A percentile compares a stretch with the other conserved stretches of the same genome.
Conservation (phyloP, 306 rosid genomes). For the Gleditsia sinensis region DNA sequence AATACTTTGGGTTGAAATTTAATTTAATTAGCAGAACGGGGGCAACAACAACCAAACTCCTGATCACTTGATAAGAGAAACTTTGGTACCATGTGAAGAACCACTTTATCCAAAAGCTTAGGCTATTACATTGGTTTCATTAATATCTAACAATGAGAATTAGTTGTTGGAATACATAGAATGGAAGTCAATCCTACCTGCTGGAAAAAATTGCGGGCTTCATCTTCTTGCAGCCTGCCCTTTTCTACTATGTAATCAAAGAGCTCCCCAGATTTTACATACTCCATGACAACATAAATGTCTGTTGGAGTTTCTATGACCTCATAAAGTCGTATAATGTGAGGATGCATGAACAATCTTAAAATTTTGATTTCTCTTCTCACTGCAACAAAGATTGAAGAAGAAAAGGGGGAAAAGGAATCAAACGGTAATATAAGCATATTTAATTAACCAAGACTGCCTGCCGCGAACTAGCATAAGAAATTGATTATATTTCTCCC, state of each 20-base stretch:
- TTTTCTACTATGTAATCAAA: slow-evolving; percentile 90
- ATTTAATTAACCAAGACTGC: background rate
- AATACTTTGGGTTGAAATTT: background rate
- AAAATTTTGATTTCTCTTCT: slow-evolving; percentile 88
- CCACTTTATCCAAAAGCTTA: background rate
- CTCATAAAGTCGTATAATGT: slow-evolving; percentile 85
- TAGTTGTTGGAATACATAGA: slow-evolving; percentile 13
- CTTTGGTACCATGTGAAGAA: background rate
- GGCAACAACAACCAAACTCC: background rate
- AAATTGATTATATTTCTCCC: background rate
- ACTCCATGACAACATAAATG: slow-evolving; percentile 88
- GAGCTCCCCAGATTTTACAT: slow-evolving; percentile 87
- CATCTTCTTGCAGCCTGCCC: slow-evolving; percentile 95
- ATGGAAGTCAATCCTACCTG: slow-evolving; percentile 58
- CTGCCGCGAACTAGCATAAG: slow-evolving; percentile 1
- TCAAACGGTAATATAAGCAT: background rate
- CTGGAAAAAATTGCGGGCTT: slow-evolving; percentile 93
- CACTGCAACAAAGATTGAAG: slow-evolving; percentile 59
- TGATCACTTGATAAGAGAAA: background rate
- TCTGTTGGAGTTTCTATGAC: slow-evolving; percentile 86
- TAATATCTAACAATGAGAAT: slow-evolving; percentile 4
- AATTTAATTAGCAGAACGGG: background rate
- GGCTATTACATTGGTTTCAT: background rate
- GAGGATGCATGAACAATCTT: slow-evolving; percentile 94
- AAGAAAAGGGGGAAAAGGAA: background rate